These are phyloP conservation scores for Talaromyces sp. DNA, from an alignment of 2,329 filamentous ascomycete species.

Conservation along the genomic window DNA sequence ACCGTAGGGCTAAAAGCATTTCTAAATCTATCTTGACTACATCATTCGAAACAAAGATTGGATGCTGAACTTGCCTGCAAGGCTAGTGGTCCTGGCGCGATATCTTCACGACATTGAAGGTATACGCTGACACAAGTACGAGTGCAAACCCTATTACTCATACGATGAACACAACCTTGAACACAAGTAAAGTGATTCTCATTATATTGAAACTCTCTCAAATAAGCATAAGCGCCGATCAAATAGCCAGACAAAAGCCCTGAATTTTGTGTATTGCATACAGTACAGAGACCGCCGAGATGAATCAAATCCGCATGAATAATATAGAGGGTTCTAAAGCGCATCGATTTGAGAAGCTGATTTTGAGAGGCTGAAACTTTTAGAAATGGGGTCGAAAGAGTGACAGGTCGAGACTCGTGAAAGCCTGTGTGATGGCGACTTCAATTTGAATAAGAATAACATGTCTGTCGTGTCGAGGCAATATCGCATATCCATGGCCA, in stretches of 20 bases:
- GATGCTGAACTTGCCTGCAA: too few species aligned
- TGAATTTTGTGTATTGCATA: slow-evolving; percentile 1
- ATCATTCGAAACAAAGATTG: too few species aligned
- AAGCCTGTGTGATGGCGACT: neutral
- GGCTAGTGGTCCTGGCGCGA: neutral
- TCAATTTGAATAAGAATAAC: neutral
- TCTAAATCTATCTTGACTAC: too few species aligned
- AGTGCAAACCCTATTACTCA: too few species aligned
- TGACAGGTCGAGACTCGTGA: neutral
- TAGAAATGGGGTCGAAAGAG: neutral
- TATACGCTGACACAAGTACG: too few species aligned
- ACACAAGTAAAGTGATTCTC: neutral
- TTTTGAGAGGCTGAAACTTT: too few species aligned
- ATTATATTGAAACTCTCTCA: slow-evolving; percentile 7
- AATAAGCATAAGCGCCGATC: neutral
- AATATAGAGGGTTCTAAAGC: neutral
- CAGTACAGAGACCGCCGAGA: slow-evolving; percentile 4
- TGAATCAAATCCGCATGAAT: neutral
- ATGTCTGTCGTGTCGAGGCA: neutral
- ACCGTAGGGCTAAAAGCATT: neutral
- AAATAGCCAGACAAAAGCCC: slow-evolving; percentile 1
- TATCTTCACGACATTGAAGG: neutral
- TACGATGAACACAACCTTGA: neutral
- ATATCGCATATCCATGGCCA: neutral
- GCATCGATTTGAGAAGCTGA: neutral